phyloP scores from a whole-genome alignment of 2,329 filamentous ascomycete species.

The Lachnellula hyalina region DNA sequence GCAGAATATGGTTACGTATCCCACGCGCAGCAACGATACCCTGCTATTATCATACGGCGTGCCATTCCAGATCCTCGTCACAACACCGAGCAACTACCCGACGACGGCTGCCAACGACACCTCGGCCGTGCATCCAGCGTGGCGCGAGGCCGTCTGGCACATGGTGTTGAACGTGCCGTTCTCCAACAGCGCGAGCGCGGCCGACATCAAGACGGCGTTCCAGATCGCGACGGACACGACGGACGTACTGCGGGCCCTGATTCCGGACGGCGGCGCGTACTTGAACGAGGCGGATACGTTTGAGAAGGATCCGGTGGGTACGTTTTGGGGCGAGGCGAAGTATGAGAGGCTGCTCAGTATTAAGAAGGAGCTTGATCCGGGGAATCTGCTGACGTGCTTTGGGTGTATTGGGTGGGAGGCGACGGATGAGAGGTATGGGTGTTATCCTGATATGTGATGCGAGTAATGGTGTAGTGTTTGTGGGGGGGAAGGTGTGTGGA shows the following conservation, averaged over 20 bases:
- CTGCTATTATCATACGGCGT: neutral
- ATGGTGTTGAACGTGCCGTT: neutral
- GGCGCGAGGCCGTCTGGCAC: slow-evolving; percentile 1
- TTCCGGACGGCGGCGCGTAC: slow-evolving; percentile 5
- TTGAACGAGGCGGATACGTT: slow-evolving; percentile 7
- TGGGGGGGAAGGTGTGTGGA: neutral
- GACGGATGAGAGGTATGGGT: neutral
- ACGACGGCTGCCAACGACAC: slow-evolving; percentile 14
- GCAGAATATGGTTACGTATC: neutral
- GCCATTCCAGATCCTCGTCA: neutral
- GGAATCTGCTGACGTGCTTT: slow-evolving; percentile 2
- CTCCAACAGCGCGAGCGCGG: neutral
- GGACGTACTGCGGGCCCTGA: neutral
- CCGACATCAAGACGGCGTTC: neutral
- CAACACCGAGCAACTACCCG: neutral
- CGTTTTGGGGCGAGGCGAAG: slow-evolving; percentile 4
- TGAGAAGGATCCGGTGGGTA: slow-evolving; percentile 1
- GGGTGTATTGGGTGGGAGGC: slow-evolving; percentile 2
- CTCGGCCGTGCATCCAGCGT: neutral
- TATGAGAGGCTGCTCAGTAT: slow-evolving; percentile 6
- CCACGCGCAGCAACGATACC: neutral
- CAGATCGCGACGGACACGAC: neutral
- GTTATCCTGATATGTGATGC: neutral
- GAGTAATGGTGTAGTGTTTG: neutral
- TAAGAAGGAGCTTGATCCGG: slow-evolving; percentile 9